These are phyloP conservation scores for Apophysomyces sp. DNA, from an alignment of 371 early-diverging fungal genomes.

Conservation along the genomic window DNA sequence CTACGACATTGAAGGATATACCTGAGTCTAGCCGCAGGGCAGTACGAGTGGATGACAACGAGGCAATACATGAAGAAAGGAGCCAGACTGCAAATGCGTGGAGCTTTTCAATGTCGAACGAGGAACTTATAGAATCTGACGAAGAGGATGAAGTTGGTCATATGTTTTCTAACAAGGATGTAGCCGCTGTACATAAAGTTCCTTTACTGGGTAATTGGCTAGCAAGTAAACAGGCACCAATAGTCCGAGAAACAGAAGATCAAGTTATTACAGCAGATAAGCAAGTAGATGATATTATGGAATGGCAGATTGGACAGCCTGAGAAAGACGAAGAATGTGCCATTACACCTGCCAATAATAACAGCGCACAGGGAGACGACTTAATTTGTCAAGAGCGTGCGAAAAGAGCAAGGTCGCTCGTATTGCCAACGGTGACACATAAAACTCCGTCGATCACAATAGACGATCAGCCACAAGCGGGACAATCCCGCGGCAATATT, in stretches of 20 bases:
- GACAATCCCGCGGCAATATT: not conserved
- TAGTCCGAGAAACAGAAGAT: not conserved
- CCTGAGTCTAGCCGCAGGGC: no score
- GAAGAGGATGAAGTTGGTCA: slow-evolving; percentile 3
- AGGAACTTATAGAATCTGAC: not conserved
- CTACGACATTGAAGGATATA: not conserved
- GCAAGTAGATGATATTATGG: not conserved
- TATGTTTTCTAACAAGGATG: not conserved
- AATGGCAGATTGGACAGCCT: not conserved
- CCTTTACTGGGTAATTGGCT: not conserved
- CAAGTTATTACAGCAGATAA: no score
- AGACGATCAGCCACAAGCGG: not conserved
- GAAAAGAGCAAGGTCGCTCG: not conserved
- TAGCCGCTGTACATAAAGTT: not conserved
- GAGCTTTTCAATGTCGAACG: slow-evolving; percentile 13
- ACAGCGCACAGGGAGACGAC: not conserved
- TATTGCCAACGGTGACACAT: not conserved
- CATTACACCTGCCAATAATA: no score
- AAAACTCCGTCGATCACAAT: not conserved
- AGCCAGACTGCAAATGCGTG: slow-evolving; percentile 1
- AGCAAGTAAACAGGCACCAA: not conserved
- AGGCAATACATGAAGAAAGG: not conserved
- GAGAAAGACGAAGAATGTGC: not conserved
- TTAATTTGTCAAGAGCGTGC: not conserved
- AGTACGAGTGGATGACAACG: not conserved